These are phyloP conservation scores for Microbotryum silenes-acaulis DNA, from an alignment of 1,284 basidiomycete species.

Conservation along the genomic window DNA sequence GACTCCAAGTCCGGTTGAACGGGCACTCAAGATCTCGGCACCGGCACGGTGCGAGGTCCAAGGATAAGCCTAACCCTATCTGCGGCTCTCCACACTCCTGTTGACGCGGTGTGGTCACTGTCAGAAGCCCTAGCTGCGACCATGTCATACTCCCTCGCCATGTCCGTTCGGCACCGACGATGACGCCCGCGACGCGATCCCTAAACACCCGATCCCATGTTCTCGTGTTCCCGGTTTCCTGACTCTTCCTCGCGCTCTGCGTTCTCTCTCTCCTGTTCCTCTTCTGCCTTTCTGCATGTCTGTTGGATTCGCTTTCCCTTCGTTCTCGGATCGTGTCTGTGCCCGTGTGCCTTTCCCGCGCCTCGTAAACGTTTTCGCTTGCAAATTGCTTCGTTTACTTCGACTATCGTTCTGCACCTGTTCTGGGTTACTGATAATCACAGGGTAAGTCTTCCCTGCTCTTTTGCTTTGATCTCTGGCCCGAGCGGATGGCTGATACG, in stretches of 20 bases:
- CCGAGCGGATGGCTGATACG: neutral
- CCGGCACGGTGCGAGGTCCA: neutral
- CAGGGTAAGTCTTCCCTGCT: slow-evolving; percentile 13
- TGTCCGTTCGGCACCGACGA: no score
- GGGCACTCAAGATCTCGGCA: neutral
- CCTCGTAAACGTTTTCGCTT: neutral
- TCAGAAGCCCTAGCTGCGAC: neutral
- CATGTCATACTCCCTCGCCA: neutral
- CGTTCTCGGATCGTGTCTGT: neutral
- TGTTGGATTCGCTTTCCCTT: neutral
- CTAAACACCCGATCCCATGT: no score
- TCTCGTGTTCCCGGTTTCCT: no score
- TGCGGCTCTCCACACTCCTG: neutral
- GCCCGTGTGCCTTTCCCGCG: neutral
- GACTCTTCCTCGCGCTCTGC: neutral
- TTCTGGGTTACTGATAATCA: neutral
- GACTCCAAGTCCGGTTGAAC: neutral
- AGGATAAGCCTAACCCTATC: neutral
- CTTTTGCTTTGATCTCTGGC: neutral
- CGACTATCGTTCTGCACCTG: neutral
- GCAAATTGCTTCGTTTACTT: neutral
- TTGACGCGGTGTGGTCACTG: neutral
- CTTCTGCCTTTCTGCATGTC: neutral
- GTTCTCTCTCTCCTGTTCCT: neutral
- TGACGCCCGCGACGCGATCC: no score